Evolutionary conservation across 495 filamentous ascomycete species (phyloP), one percentile per base, ranked within the genome.

Genomic region (Penicillium salamii): DNA sequence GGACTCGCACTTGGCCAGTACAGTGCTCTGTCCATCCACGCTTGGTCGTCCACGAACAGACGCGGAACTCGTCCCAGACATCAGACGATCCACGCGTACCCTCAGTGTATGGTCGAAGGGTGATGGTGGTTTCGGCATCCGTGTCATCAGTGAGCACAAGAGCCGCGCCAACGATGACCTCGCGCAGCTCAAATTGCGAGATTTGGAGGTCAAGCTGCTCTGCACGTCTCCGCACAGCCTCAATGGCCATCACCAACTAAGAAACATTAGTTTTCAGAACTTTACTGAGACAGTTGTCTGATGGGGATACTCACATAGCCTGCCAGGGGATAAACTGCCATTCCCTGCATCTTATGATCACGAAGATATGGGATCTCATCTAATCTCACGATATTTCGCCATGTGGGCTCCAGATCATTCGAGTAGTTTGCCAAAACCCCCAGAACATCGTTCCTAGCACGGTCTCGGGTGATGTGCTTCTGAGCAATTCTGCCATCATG

Each of bases 361-460:
- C 66, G 57, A 19, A 80, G 52, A 76, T 80, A 84, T 0, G 78
- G 76, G 0, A 74, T 60, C 24, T 75, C 71, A 42, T 67, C 63
- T 1, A 75, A 55, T 7, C 72, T 71, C 5, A 80, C 24, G 19
- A 78, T 66, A 7, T 55, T 72, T 36, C 78, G 67, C 80, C 43
- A 77, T 20, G 69, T 61, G 0, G 75, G 77, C 46, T 67, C 63
- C 11, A 64, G 24, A 26, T 63, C 63, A 33, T 66, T 63, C 8
- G 63, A 63, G 31, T 66, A 66, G 12, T 56, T 55, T 9, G 57
- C 59, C 45, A 53, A 43, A 11, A 59, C 40, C 23, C 84, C 84
- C 1, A 87, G 65, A 0, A 86, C 61, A 53, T 84, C 79, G 28
- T 78, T 78, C 5, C 79, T 74, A 4, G 49, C 44, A 20, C 53